Percentiles rank a stretch among this genome's conserved stretches.
Evolutionary conservation across 257 asterid species (phyloP).

Genomic region (Nicotiana undulata): DNA sequence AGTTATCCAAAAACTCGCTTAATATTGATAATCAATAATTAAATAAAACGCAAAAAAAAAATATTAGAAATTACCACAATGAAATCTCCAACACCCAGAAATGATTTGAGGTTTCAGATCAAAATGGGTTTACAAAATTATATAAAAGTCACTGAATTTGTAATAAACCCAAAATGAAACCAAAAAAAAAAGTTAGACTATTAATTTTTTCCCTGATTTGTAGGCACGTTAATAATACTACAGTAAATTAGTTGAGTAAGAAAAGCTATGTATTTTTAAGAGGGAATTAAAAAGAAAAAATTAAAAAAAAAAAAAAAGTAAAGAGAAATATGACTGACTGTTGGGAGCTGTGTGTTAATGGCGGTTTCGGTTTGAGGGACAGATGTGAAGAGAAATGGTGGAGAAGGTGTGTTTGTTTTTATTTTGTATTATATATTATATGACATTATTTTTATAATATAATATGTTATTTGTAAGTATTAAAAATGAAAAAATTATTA

Average conservation of each 20-base stretch:
- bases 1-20: neutral
- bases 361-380: neutral
- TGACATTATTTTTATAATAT: neutral
- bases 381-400: neutral
- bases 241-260: neutral
- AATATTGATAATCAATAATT: neutral
- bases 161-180: neutral
- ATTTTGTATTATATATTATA: neutral
- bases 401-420: neutral
- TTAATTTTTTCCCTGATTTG: neutral
- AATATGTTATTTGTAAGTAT: neutral
- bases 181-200: neutral
- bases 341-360: neutral
- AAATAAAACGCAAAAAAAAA: neutral
- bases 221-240: neutral
- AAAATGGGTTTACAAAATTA: slow-evolving; percentile 1
- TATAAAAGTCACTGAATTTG: neutral
- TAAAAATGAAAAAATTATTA: neutral
- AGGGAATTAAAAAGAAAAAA: neutral
- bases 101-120: neutral
- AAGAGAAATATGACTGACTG: neutral
- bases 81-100: neutral
- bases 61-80: neutral
- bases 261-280: neutral
- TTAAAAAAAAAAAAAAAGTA: neutral